A percentile compares a stretch with the other conserved stretches of the same genome.
These are phyloP conservation scores for Blastocystis sp. DNA, from an alignment of 352 stramenopile genomes.

Conservation along the genomic window DNA sequence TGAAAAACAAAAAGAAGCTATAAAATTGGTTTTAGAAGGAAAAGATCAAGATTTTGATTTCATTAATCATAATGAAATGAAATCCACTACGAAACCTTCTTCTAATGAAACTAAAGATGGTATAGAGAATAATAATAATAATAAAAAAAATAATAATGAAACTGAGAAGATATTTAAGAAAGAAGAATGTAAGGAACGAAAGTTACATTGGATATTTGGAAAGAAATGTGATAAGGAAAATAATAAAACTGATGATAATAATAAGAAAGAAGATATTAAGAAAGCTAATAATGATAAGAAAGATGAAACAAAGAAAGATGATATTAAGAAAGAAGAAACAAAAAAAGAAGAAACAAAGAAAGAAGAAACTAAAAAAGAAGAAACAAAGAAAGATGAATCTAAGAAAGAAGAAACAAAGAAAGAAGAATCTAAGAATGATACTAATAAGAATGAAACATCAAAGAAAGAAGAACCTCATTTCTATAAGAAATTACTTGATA, in stretches of 20 bases:
- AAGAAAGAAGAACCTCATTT: background rate
- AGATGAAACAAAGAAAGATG: slow-evolving; percentile 2
- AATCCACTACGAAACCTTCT: no score
- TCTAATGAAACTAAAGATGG: no score
- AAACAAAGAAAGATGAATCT: background rate
- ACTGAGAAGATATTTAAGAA: slow-evolving; percentile 4
- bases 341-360: background rate
- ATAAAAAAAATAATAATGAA: slow-evolving; percentile 6
- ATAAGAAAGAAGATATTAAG: slow-evolving; percentile 7
- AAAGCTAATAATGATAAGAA: slow-evolving; percentile 6
- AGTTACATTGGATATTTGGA: no score
- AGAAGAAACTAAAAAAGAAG: slow-evolving; percentile 4
- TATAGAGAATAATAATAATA: background rate
- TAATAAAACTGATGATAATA: slow-evolving; percentile 1
- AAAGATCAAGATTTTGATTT: no score
- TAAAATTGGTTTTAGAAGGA: slow-evolving; percentile 6
- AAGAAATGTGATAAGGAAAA: slow-evolving; percentile 10
- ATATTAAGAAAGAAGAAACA: slow-evolving; percentile 6
- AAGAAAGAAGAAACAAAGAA: background rate
- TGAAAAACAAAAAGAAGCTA: slow-evolving; percentile 3
- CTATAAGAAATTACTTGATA: slow-evolving; percentile 6
- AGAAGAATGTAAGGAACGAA: no score
- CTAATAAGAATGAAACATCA: background rate
- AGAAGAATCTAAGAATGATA: background rate
- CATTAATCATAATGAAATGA: no score